Percentiles rank a stretch among this genome's conserved stretches.
phyloP scores from a whole-genome alignment of 805 yeast species.

The Cyberlindnera americana region DNA sequence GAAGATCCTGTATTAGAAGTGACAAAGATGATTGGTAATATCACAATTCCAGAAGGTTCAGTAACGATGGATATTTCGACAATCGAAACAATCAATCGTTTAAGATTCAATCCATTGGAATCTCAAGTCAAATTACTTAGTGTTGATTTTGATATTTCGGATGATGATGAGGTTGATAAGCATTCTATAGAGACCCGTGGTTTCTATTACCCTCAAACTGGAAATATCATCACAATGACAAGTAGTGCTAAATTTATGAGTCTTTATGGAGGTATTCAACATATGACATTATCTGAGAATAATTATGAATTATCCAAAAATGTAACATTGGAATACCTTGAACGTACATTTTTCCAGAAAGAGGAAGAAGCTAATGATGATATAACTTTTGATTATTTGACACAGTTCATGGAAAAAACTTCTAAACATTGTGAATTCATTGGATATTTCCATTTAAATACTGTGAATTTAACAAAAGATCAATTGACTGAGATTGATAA shows the following conservation, averaged over 20 bases:
- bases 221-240: conserved; percentile 56
- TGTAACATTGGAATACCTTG: conserved; percentile 41
- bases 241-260: conserved; percentile 65
- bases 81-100: conserved; percentile 18
- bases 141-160: conserved; percentile 33
- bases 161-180: conserved; percentile 44
- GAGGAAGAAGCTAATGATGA: conserved; percentile 20
- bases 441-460: conserved; percentile 61
- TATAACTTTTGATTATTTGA: conserved; percentile 23
- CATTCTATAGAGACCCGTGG: conserved; percentile 54
- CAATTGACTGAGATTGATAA: conserved; percentile 64
- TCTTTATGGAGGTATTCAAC: conserved; percentile 56
- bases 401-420: conserved; percentile 30
- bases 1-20: conserved; percentile 10
- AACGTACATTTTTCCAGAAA: conserved; percentile 32
- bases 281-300: conserved; percentile 40
- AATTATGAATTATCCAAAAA: conserved; percentile 43
- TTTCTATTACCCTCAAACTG: conserved; percentile 62
- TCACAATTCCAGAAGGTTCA: conserved; percentile 34
- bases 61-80: conserved; percentile 19
- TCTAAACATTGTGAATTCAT: conserved; percentile 64
- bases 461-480: conserved; percentile 49
- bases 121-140: conserved; percentile 38
- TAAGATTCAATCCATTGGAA: conserved; percentile 32
- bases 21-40: conserved; percentile 25